phyloP scores from a whole-genome alignment of 345 rosid genomes.

The Atalantia buxifolia region DNA sequence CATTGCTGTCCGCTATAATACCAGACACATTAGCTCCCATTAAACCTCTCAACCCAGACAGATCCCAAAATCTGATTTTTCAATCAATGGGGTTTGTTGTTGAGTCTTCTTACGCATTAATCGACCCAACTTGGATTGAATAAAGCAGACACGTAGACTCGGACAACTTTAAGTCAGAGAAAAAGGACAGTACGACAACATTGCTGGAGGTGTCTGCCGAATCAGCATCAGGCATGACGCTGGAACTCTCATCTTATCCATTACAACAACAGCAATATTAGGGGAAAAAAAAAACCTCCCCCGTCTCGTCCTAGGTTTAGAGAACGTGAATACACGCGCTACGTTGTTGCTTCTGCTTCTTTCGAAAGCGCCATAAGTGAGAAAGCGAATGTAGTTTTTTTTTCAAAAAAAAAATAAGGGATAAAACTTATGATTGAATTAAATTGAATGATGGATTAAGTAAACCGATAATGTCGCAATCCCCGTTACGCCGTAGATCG shows the following conservation, averaged over 20 bases:
- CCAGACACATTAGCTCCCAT: conserved; percentile 55
- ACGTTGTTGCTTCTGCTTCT: background rate
- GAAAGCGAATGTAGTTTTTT: background rate
- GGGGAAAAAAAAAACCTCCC: background rate
- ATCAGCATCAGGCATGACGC: background rate
- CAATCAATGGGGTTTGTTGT: too few species aligned
- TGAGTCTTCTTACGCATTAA: too few species aligned
- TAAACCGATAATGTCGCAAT: too few species aligned
- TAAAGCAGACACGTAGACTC: background rate
- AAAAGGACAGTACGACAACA: background rate
- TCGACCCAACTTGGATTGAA: too few species aligned
- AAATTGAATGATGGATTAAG: too few species aligned
- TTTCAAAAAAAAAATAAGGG: too few species aligned
- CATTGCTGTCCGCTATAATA: conserved; percentile 19
- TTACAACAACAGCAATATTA: background rate
- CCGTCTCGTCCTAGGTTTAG: background rate
- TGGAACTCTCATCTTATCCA: background rate
- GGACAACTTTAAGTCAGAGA: background rate
- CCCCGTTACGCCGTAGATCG: too few species aligned
- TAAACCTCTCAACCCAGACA: background rate
- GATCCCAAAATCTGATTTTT: background rate
- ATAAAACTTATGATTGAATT: too few species aligned
- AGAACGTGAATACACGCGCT: background rate
- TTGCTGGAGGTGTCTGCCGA: background rate
- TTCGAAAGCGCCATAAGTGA: background rate